A percentile compares a stretch with the other conserved stretches of the same genome.
phyloP scores from a whole-genome alignment of 306 rosid species.

The Begonia loranthoides region DNA sequence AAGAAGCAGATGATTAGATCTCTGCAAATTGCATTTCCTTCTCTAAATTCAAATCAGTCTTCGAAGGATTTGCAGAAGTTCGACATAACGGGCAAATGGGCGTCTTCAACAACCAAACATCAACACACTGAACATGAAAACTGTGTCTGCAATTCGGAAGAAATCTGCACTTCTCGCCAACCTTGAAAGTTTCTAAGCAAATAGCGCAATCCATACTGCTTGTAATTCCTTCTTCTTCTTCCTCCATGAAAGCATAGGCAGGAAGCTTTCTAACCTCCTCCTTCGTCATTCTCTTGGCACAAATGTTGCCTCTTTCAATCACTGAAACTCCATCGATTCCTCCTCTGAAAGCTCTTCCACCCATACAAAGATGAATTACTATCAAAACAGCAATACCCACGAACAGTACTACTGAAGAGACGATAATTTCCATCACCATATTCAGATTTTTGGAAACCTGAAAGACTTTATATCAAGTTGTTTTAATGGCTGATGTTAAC shows the following conservation, averaged over 20 bases:
- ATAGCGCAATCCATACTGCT: slow-evolving; percentile 26
- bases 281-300: slow-evolving; percentile 14
- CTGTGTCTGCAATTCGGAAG: slow-evolving; percentile 33
- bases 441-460: neutral
- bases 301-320: slow-evolving; percentile 10
- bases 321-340: slow-evolving; percentile 8
- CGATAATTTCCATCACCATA: slow-evolving; percentile 33
- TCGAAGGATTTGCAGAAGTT: slow-evolving; percentile 13
- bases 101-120: slow-evolving; percentile 26
- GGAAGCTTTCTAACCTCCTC: slow-evolving; percentile 35
- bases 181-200: slow-evolving; percentile 34
- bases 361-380: slow-evolving; percentile 35
- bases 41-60: slow-evolving; percentile 9
- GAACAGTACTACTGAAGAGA: slow-evolving; percentile 36
- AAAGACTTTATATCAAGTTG: neutral
- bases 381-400: slow-evolving; percentile 45
- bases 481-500: too few relatives aligned
- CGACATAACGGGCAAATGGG: slow-evolving; percentile 40
- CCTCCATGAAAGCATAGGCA: slow-evolving; percentile 21
- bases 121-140: slow-evolving; percentile 35
- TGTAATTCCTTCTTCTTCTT: neutral
- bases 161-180: slow-evolving; percentile 34
- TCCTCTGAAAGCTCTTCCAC: slow-evolving; percentile 18
- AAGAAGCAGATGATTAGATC: neutral
- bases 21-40: slow-evolving; percentile 12